These are phyloP conservation scores for Acacia confusa DNA, from an alignment of 306 rosid genomes.

Conservation along the genomic window DNA sequence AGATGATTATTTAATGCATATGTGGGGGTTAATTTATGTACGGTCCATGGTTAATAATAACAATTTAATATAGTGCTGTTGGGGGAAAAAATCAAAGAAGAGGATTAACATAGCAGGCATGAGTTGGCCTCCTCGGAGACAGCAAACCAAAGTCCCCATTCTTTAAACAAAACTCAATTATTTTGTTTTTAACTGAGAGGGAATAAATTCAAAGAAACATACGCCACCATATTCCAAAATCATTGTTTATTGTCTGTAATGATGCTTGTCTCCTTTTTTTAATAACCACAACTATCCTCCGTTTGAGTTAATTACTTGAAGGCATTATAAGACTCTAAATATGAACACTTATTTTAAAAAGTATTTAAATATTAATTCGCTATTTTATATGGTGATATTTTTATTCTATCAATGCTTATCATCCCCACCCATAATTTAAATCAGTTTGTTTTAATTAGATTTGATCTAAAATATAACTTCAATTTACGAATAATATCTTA, in stretches of 20 bases:
- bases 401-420: no score
- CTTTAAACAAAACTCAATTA: background rate
- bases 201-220: background rate
- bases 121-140: conserved; percentile 20
- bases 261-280: background rate
- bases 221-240: background rate
- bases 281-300: no score
- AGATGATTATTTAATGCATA: background rate
- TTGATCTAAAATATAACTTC: no score
- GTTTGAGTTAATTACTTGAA: no score
- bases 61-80: background rate
- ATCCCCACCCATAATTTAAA: no score
- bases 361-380: no score
- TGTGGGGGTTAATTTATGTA: background rate
- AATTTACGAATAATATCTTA: no score
- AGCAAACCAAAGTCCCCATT: background rate
- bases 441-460: no score
- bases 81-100: background rate
- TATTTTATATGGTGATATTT: no score
- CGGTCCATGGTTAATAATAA: background rate
- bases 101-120: background rate
- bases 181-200: background rate
- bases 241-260: conserved; percentile 13
- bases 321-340: no score
- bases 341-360: no score